Evolutionary conservation across 2,329 filamentous ascomycete species (phyloP).

Genomic region (Colletotrichum sp.): DNA sequence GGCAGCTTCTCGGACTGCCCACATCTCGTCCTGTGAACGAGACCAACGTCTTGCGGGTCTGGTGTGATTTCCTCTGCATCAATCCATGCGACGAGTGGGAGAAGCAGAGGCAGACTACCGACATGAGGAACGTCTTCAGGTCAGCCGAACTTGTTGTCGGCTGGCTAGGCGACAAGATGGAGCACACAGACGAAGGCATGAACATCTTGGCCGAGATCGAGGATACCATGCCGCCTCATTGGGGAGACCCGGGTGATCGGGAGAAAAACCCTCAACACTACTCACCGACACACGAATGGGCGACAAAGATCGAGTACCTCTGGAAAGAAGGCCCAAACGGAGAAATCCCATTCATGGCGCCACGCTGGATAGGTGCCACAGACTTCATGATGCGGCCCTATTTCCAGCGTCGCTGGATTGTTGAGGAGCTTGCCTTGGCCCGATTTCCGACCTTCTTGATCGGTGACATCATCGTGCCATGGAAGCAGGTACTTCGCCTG

Average conservation of each 20-base stretch:
- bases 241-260: constrained; percentile 37
- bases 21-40: constrained; percentile 5
- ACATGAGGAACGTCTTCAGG: constrained; percentile 33
- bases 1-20: constrained; percentile 21
- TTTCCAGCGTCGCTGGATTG: constrained; percentile 40
- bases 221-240: constrained; percentile 32
- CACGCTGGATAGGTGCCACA: constrained; percentile 26
- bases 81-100: constrained; percentile 31
- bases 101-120: constrained; percentile 29
- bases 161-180: constrained; percentile 34
- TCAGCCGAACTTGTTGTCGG: constrained; percentile 36
- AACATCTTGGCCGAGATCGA: constrained; percentile 31
- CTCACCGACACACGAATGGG: constrained; percentile 34
- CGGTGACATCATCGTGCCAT: constrained; percentile 39
- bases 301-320: constrained; percentile 28
- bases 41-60: constrained; percentile 27
- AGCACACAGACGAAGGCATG: constrained; percentile 30
- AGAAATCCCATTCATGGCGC: constrained; percentile 23
- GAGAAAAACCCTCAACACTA: constrained; percentile 38
- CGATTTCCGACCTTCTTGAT: constrained; percentile 32
- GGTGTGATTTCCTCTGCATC: constrained; percentile 36
- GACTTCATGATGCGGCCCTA: constrained; percentile 36
- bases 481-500: constrained; percentile 37
- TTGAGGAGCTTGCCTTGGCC: constrained; percentile 39
- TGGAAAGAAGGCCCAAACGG: constrained; percentile 28